phyloP scores from a whole-genome alignment of 768 basidiomycete species.

The Boletus sp. region DNA sequence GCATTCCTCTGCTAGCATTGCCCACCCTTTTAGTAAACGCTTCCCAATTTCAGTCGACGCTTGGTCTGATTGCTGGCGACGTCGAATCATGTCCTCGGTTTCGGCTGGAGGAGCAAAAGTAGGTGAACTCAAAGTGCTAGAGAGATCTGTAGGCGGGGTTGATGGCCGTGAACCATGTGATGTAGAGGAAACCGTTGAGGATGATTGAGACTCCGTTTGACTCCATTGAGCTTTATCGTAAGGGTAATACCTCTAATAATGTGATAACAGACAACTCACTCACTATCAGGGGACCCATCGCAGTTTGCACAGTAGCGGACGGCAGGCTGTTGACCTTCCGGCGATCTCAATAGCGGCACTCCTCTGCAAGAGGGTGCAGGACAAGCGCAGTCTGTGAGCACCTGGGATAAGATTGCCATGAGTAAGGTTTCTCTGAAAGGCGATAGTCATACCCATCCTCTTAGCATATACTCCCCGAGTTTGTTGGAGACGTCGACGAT shows the following conservation, averaged over 20 bases:
- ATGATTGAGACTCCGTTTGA: conserved; percentile 29
- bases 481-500: conserved; percentile 55
- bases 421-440: background rate
- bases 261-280: conserved; percentile 12
- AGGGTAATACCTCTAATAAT: conserved; percentile 2
- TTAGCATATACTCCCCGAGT: conserved; percentile 70
- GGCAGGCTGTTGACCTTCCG: conserved; percentile 43
- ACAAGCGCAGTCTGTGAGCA: conserved; percentile 66
- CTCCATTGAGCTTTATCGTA: conserved; percentile 12
- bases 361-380: conserved; percentile 47
- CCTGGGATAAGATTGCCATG: conserved; percentile 32
- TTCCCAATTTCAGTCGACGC: conserved; percentile 80
- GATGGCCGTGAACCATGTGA: conserved; percentile 60
- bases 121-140: conserved; percentile 57
- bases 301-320: conserved; percentile 64
- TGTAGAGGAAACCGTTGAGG: conserved; percentile 44
- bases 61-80: conserved; percentile 76
- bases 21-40: conserved; percentile 76
- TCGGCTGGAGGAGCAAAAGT: conserved; percentile 62
- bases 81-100: conserved; percentile 58
- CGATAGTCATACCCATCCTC: conserved; percentile 58
- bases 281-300: conserved; percentile 38
- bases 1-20: conserved; percentile 89
- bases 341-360: conserved; percentile 75
- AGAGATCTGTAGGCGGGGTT: conserved; percentile 76